phyloP scores from a whole-genome alignment of 164 flowering plant genomes.

The Umbellularia californica region DNA sequence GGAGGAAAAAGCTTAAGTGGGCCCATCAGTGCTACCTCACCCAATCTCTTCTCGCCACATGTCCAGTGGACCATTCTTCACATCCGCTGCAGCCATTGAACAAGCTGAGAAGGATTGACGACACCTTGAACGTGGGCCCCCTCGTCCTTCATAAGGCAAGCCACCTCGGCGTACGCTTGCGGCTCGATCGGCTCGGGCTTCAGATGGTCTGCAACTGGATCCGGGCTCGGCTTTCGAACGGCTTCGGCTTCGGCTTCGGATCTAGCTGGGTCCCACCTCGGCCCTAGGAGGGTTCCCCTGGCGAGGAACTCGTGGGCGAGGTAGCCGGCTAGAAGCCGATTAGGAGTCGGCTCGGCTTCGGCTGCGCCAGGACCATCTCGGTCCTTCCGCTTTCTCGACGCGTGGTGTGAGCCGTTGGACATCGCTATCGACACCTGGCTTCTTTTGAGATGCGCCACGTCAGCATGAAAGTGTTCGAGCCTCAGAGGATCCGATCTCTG shows the following conservation, averaged over 20 bases:
- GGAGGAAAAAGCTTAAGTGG: neutral
- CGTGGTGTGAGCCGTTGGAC: slow-evolving; percentile 32
- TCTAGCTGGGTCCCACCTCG: slow-evolving; percentile 55
- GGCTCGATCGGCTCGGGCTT: slow-evolving; percentile 7
- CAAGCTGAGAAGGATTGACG: slow-evolving; percentile 81
- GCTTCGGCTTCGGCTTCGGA: too few species aligned
- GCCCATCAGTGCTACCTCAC: too few species aligned
- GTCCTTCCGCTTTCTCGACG: slow-evolving; percentile 59
- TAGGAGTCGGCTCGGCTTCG: slow-evolving; percentile 17
- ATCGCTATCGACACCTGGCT: slow-evolving; percentile 10
- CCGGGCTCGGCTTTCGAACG: neutral
- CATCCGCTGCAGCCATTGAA: slow-evolving; percentile 64
- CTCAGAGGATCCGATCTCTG: neutral
- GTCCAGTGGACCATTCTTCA: slow-evolving; percentile 12
- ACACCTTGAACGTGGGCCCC: slow-evolving; percentile 72
- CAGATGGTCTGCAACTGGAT: neutral
- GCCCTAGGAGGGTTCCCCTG: slow-evolving; percentile 64
- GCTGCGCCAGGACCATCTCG: slow-evolving; percentile 24
- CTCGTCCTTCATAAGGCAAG: slow-evolving; percentile 47
- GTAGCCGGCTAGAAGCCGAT: slow-evolving; percentile 67
- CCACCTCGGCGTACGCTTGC: slow-evolving; percentile 56
- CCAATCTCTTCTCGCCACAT: slow-evolving; percentile 5
- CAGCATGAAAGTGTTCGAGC: slow-evolving; percentile 13
- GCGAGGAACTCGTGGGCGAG: slow-evolving; percentile 75
- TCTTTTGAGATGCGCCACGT: slow-evolving; percentile 29